These are phyloP conservation scores for Hypoxylon sp. DNA, from an alignment of 2,329 filamentous ascomycete genomes.

Conservation along the genomic window DNA sequence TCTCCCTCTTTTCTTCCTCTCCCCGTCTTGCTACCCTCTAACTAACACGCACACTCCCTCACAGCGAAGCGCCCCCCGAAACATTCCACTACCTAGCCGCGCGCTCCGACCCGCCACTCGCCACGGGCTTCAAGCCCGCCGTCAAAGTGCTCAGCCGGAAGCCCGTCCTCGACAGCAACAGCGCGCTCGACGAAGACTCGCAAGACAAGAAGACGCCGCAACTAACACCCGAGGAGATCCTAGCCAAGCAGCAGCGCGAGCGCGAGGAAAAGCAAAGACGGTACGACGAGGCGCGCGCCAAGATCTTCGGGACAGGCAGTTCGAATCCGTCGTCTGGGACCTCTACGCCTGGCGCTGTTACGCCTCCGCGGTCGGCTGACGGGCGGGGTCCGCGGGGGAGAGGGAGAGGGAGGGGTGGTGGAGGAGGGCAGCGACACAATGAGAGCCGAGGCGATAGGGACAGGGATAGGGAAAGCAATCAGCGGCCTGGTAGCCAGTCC, in stretches of 20 bases:
- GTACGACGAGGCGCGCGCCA: slow-evolving; percentile 89
- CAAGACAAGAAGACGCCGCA: slow-evolving; percentile 74
- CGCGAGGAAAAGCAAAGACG: slow-evolving; percentile 90
- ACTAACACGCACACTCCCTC: slow-evolving; percentile 21
- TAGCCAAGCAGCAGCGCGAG: slow-evolving; percentile 82
- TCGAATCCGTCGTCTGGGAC: slow-evolving; percentile 66
- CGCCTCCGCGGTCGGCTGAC: slow-evolving; percentile 68
- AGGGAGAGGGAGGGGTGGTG: slow-evolving; percentile 59
- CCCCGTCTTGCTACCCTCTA: neutral
- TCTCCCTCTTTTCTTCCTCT: slow-evolving; percentile 1
- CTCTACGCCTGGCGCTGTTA: slow-evolving; percentile 73
- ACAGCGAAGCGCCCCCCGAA: slow-evolving; percentile 78
- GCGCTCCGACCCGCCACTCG: slow-evolving; percentile 63
- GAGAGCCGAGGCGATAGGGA: slow-evolving; percentile 51
- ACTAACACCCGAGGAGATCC: slow-evolving; percentile 81
- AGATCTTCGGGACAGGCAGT: slow-evolving; percentile 77
- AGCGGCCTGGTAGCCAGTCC: slow-evolving; percentile 53
- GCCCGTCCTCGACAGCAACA: slow-evolving; percentile 68
- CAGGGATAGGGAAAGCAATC: slow-evolving; percentile 48
- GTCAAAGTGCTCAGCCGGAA: slow-evolving; percentile 90
- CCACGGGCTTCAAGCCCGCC: slow-evolving; percentile 80
- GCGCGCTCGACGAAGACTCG: slow-evolving; percentile 71
- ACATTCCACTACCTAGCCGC: slow-evolving; percentile 77
- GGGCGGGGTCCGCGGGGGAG: slow-evolving; percentile 66
- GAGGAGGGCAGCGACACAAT: slow-evolving; percentile 53